A percentile compares a stretch with the other conserved stretches of the same genome.
phyloP scores from a whole-genome alignment of 225 moss, liverwort and hornwort genomes.

The Bryum argenteum region DNA sequence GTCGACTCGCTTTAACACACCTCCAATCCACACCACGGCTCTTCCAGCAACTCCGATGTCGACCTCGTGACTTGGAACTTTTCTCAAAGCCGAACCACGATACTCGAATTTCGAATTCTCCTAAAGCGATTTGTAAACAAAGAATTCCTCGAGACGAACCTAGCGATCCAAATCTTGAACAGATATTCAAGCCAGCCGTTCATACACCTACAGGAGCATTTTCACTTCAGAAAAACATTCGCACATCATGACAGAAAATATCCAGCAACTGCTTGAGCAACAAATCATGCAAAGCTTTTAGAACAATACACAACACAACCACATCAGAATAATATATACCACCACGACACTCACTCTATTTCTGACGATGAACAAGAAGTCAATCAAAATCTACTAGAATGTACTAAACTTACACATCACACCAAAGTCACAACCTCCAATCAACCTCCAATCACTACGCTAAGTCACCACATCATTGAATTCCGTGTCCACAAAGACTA shows the following conservation, averaged over 20 bases:
- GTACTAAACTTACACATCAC: not conserved
- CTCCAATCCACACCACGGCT: not conserved
- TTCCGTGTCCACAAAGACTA: not conserved
- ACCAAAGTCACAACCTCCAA: not conserved
- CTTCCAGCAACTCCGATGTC: not conserved
- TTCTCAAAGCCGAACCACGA: not conserved
- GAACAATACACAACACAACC: not conserved
- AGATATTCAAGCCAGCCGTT: not conserved
- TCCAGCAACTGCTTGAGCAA: not conserved
- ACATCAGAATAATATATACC: not conserved
- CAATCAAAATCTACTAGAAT: not conserved
- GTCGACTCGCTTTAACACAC: not conserved
- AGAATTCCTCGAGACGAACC: not conserved
- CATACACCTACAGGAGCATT: constrained; percentile 3
- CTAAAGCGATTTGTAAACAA: not conserved
- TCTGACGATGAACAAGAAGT: not conserved
- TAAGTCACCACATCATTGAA: not conserved
- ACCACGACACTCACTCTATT: not conserved
- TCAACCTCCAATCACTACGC: not conserved
- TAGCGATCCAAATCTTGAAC: not conserved
- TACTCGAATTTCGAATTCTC: not conserved
- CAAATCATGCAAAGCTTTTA: not conserved
- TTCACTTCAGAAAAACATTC: not conserved
- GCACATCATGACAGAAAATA: not conserved
- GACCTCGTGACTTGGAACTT: not conserved